phyloP scores from a whole-genome alignment of 2,329 filamentous ascomycete species.

The Piedraia hortae region DNA sequence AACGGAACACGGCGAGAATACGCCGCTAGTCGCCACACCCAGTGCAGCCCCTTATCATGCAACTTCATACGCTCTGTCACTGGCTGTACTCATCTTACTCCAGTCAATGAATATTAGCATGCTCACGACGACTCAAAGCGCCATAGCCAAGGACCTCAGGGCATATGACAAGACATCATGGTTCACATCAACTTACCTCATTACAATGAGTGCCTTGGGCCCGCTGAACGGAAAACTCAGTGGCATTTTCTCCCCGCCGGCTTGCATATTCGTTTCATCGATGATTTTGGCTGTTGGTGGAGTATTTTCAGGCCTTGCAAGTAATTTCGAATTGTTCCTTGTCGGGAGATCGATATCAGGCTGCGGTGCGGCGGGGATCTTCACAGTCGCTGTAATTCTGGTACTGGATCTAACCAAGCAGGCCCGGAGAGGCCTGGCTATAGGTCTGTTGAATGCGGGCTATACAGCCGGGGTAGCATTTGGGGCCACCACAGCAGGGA shows the following conservation, averaged over 20 bases:
- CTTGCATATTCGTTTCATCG: slow-evolving; percentile 35
- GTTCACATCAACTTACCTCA: slow-evolving; percentile 58
- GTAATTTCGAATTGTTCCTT: slow-evolving; percentile 34
- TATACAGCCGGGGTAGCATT: slow-evolving; percentile 45
- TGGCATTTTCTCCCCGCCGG: slow-evolving; percentile 42
- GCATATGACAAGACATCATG: slow-evolving; percentile 47
- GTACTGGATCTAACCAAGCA: slow-evolving; percentile 45
- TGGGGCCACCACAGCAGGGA: slow-evolving; percentile 42
- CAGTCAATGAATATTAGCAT: slow-evolving; percentile 44
- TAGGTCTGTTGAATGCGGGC: slow-evolving; percentile 46
- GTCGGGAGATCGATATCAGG: slow-evolving; percentile 40
- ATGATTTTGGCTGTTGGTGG: slow-evolving; percentile 32
- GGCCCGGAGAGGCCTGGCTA: slow-evolving; percentile 39
- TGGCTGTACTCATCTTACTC: slow-evolving; percentile 12
- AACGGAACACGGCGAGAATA: too few species aligned
- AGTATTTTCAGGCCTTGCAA: slow-evolving; percentile 34
- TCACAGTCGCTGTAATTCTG: slow-evolving; percentile 47
- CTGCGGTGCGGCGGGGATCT: slow-evolving; percentile 40
- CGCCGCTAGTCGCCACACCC: too few species aligned
- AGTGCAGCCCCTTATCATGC: too few species aligned
- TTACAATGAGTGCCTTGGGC: slow-evolving; percentile 29
- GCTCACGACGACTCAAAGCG: slow-evolving; percentile 54
- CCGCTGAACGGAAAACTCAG: slow-evolving; percentile 46
- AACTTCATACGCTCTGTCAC: slow-evolving; percentile 5
- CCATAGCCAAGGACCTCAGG: slow-evolving; percentile 46